Evolutionary conservation across 257 asterid genomes (phyloP), one percentile per base, ranked within the genome.

Genomic region (Voacanga thouarsii): DNA sequence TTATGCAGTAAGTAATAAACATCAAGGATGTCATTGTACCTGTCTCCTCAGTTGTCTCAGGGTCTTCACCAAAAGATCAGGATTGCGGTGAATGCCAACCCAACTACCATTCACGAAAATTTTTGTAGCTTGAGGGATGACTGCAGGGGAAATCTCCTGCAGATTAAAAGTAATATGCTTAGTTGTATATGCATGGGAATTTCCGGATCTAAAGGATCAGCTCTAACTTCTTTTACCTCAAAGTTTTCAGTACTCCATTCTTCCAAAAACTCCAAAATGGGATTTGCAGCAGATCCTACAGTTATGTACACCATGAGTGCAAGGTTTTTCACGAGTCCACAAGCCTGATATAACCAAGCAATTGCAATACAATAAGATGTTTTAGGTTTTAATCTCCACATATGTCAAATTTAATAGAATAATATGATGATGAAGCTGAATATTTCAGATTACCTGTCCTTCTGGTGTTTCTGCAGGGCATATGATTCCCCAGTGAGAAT

Each of bases 401-500:
- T 4, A 57, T 21, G 4, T 7, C 24, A n/a, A 57, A 57, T 23
- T 57, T 23, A 15, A 1, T 55, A 21, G 61, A 3, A 55, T 55
- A 15, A 51, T 51, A 15, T 51, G 47, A 43, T 43, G 37, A 15
- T 51, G 21, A 51, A 19, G 57, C 61, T 5, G 10, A 8, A 55
- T 55, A 21, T 19, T 55, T 21, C 61, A 57, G 19, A 15, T 51
- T 55, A 74, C 83, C 68, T 80, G 83, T 24, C 83, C 83, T 57
- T 80, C 83, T 53, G 83, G 83, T 74, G 83, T 80, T 74, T 80
- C 83, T 2, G 83, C 83, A 16, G 83, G 83, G 56, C 83, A 80
- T 79, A 80, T 80, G 79, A 80, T 80, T 55, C 83, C 83, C 83
- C 83, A 80, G 6, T 80, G 83, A 14, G 83, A 80, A 75, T 80